Conservation (phyloP, 2,329 filamentous ascomycete species). For the Leptographium flavum region DNA sequence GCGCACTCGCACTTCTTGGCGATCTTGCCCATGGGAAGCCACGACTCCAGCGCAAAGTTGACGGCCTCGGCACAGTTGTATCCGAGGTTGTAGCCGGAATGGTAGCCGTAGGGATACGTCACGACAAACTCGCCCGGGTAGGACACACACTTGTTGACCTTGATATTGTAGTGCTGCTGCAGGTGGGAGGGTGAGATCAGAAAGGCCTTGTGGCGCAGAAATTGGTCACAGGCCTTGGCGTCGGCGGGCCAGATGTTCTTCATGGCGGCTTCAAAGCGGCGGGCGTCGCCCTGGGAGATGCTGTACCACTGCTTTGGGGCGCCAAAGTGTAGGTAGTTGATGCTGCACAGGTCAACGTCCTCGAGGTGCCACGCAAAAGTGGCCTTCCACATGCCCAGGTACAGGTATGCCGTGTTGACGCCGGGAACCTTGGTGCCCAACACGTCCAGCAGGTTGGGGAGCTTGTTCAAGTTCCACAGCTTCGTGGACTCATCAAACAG, state of each 20-base stretch:
- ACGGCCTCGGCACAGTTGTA: conserved; percentile 99
- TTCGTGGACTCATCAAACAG: conserved; percentile 78
- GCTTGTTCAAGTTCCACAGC: conserved; percentile 85
- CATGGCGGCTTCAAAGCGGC: conserved; percentile 90
- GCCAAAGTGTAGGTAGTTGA: conserved; percentile 98
- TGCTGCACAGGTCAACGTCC: conserved; percentile 97
- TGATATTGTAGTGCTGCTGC: conserved; percentile 80
- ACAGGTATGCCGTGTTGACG: conserved; percentile 95
- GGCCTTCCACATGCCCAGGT: conserved; percentile 98
- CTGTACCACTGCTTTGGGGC: conserved; percentile 99
- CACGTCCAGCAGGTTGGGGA: conserved; percentile 86
- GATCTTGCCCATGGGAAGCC: conserved; percentile 88
- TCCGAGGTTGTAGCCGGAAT: conserved; percentile 93
- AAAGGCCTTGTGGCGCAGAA: conserved; percentile 94
- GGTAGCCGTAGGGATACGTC: conserved; percentile 95
- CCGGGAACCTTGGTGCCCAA: conserved; percentile 91
- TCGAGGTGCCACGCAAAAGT: conserved; percentile 99
- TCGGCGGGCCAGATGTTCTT: conserved; percentile 88
- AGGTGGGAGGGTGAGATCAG: conserved; percentile 84
- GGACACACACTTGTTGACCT: conserved; percentile 88
- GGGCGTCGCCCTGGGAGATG: conserved; percentile 88
- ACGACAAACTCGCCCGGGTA: conserved; percentile 97
- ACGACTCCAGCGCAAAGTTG: conserved; percentile 92
- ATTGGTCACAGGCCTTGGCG: conserved; percentile 90
- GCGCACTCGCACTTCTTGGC: conserved; percentile 96